Conservation (phyloP, 1,284 basidiomycete genomes). For the Ustilago trichophora region DNA sequence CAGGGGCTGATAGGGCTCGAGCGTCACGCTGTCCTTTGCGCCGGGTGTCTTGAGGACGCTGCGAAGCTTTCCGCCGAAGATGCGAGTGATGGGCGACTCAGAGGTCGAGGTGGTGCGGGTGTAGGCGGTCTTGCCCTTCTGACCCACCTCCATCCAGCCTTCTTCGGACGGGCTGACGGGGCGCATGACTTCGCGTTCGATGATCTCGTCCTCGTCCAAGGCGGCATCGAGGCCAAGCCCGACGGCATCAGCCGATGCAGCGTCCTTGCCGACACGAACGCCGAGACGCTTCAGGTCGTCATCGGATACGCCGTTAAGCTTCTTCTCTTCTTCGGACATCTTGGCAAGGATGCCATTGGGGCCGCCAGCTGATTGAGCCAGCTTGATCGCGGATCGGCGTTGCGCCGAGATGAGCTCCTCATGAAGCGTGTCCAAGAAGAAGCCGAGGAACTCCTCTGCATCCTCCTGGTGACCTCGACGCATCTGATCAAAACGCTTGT, state of each 20-base stretch:
- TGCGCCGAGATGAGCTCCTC: conserved; percentile 84
- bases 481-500: conserved; percentile 93
- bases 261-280: conserved; percentile 23
- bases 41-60: conserved; percentile 82
- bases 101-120: conserved; percentile 81
- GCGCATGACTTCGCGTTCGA: conserved; percentile 68
- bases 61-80: conserved; percentile 94
- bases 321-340: conserved; percentile 43
- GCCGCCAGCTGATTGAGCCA: conserved; percentile 62
- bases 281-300: conserved; percentile 35
- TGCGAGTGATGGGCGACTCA: conserved; percentile 86
- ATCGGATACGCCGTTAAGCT: conserved; percentile 42
- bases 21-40: conserved; percentile 82
- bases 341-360: conserved; percentile 31
- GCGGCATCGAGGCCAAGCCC: conserved; percentile 17
- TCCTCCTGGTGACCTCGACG: conserved; percentile 95
- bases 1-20: conserved; percentile 91
- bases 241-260: conserved; percentile 6
- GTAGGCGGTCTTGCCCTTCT: conserved; percentile 83
- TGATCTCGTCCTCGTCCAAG: conserved; percentile 69
- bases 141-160: conserved; percentile 90
- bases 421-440: conserved; percentile 92
- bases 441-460: conserved; percentile 97
- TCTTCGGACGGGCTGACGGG: conserved; percentile 59
- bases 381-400: conserved; percentile 64